A percentile compares a stretch with the other conserved stretches of the same genome.
Evolutionary conservation across 2,329 filamentous ascomycete genomes (phyloP).

Genomic region (Aspergillus fructus): DNA sequence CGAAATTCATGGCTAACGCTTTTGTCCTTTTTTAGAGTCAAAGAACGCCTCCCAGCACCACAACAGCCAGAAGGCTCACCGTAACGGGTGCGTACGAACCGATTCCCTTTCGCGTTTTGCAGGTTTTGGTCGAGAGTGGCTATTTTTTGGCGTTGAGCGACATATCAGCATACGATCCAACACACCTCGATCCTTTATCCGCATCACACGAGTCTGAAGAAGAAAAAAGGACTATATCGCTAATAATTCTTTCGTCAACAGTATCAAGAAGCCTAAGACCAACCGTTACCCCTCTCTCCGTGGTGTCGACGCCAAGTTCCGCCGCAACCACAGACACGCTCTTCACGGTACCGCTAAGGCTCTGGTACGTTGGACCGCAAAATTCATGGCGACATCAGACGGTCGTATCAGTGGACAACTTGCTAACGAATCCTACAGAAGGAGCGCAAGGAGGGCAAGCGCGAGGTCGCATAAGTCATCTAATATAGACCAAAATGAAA

Average conservation of each 20-base stretch:
- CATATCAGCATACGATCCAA: background rate
- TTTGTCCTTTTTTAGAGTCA: slow-evolving; percentile 66
- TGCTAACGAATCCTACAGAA: slow-evolving; percentile 64
- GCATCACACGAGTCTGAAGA: background rate
- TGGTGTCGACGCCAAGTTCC: slow-evolving; percentile 99
- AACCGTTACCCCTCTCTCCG: slow-evolving; percentile 98
- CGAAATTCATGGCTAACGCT: slow-evolving; percentile 26
- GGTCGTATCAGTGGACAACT: background rate
- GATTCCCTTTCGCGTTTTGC: slow-evolving; percentile 5
- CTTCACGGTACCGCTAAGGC: slow-evolving; percentile 98
- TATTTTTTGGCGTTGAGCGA: slow-evolving; percentile 11
- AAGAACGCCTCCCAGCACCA: slow-evolving; percentile 99
- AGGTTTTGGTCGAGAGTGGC: background rate
- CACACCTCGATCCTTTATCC: background rate
- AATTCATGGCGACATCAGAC: background rate
- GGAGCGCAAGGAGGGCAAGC: slow-evolving; percentile 95
- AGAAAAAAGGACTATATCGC: slow-evolving; percentile 7
- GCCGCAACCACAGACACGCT: slow-evolving; percentile 99
- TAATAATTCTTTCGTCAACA: slow-evolving; percentile 44
- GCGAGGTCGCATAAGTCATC: slow-evolving; percentile 71
- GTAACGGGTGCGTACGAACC: slow-evolving; percentile 78
- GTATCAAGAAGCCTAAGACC: slow-evolving; percentile 99
- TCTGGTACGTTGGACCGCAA: slow-evolving; percentile 65
- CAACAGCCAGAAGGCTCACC: slow-evolving; percentile 97
- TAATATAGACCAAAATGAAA: slow-evolving; percentile 33